Base-by-base conservation (phyloP, 2,329 filamentous ascomycete genomes). In the Colletotrichum musicola region DNA sequence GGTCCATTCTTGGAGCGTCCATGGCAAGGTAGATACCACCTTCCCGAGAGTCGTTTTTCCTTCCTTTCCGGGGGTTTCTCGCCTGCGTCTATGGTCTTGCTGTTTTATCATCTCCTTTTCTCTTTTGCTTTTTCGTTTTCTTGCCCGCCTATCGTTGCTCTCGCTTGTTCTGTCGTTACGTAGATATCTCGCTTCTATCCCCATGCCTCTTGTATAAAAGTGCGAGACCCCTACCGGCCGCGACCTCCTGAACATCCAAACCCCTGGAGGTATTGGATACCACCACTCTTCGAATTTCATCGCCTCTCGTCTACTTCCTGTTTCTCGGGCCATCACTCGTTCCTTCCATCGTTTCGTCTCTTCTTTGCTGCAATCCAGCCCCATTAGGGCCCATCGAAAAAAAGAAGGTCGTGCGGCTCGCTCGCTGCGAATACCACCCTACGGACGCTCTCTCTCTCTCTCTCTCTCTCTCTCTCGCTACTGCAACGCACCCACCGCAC, bases 341-440 rank as follows among this genome's bases (percentile, higher is more conserved):
- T 46, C 55, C 20, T 60, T 54, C 49, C 55, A 30, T 64, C 49
- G 65, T 68, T 68, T 65, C 65, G 64, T 65, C 61, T 44, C 54
- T 59, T 56, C 40, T 64, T 46, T 35, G 30, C 42, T 46, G 49
- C 55, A 42, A 42, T 65, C 40, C n/a, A 18, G 42, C 16, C 61
- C 16, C 65, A 65, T 56, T 60, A 49, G 42, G 27, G 22, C 46
- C 59, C 55, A 27, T 38, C 42, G 44, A 35, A 35, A 35, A 35
- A 10, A 35, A 35, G 22, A 53, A 42, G 62, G 47, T 57, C 62
- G 65, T 59, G 65, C 59, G 49, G 59, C 44, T 54, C 42, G 47
- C 55, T 64, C 60, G 38, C 30, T 49, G 13, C 25, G 40, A 18
- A 47, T 35, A 38, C 59, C 20, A 49, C 38, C 49, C 38, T 65